These are phyloP conservation scores for Alternaria hordeiaustralica DNA, from an alignment of 2,329 filamentous ascomycete species.

Conservation along the genomic window DNA sequence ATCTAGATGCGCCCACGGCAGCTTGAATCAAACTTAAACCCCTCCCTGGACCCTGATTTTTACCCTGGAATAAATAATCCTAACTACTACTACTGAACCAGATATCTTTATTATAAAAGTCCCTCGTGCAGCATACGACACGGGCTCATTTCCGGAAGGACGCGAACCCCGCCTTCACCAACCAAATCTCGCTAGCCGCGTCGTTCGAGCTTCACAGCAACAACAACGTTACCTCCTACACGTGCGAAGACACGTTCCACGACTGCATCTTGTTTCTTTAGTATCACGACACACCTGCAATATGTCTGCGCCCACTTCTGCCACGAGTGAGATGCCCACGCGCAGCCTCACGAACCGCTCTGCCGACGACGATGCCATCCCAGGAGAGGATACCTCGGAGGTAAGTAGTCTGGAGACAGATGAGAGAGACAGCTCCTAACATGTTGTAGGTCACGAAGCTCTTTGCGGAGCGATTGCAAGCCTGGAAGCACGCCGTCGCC, in stretches of 20 bases:
- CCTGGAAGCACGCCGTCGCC: constrained; percentile 93
- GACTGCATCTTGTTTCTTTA: background rate
- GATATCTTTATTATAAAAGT: background rate
- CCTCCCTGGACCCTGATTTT: constrained; percentile 13
- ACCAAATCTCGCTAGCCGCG: constrained; percentile 7
- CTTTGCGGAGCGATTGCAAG: constrained; percentile 84
- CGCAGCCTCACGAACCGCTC: constrained; percentile 42
- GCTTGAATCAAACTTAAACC: constrained; percentile 18
- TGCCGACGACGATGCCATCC: constrained; percentile 54
- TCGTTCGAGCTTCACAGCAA: constrained; percentile 2
- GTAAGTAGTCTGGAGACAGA: constrained; percentile 2
- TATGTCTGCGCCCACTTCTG: constrained; percentile 44
- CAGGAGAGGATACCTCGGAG: constrained; percentile 58
- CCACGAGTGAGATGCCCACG: constrained; percentile 39
- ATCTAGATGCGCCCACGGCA: constrained; percentile 1
- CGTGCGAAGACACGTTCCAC: constrained; percentile 1
- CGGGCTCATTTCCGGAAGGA: constrained; percentile 3
- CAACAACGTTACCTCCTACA: background rate
- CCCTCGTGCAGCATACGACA: background rate
- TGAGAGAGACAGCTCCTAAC: background rate
- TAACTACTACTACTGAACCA: background rate
- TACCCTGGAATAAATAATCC: background rate
- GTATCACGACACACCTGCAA: background rate
- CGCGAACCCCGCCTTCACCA: constrained; percentile 7
- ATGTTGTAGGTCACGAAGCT: constrained; percentile 58